Evolutionary conservation across 441 rosid genomes (phyloP), one percentile per base, ranked within the genome.

Genomic region (Eutrema salsugineum): DNA sequence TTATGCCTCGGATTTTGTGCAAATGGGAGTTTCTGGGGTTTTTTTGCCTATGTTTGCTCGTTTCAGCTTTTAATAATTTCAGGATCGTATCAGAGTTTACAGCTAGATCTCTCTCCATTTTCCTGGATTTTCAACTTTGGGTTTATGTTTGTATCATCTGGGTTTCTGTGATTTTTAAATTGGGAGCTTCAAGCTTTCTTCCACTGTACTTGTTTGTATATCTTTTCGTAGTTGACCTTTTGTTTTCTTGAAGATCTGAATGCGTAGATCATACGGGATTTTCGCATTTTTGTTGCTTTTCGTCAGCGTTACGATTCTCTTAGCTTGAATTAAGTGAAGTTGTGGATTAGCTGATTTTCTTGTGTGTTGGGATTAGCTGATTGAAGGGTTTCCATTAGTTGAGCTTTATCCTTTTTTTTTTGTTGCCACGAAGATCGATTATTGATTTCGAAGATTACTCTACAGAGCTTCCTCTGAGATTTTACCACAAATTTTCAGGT

Each of bases 11-110:
- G 46, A 61, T 68, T 75, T 77, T 70, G 82, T 74, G 80, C 38
- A 76, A 66, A 70, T 63, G 75, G 40, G 47, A 49, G 27, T 68
- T 66, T 66, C 12, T 62, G 72, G 36, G 69, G 1, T 22, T 44
- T 46, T 40, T 28, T 66, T 24, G 42, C 56, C 22, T 11, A 8
- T 16, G 5, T 38, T 11, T 47, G 8, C 33, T 59, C 32, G 27
- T 43, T 66, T 24, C 42, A 66, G 43, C 35, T 68, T 44, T 62
- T 62, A 11, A 12, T 59, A 20, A 51, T 71, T 2, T 39, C 9
- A 38, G 58, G 66, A 78, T 81, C 83, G 63, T 85, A 86, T 83
- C 85, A 69, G 46, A 78, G 60, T 38, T 59, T 28, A 40, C 8
- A 44, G 22, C 49, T 46, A 63, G 55, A 46, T 72, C 77, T 71